phyloP scores from a whole-genome alignment of 2,329 filamentous ascomycete species.

The Ophiostoma ulmi region DNA sequence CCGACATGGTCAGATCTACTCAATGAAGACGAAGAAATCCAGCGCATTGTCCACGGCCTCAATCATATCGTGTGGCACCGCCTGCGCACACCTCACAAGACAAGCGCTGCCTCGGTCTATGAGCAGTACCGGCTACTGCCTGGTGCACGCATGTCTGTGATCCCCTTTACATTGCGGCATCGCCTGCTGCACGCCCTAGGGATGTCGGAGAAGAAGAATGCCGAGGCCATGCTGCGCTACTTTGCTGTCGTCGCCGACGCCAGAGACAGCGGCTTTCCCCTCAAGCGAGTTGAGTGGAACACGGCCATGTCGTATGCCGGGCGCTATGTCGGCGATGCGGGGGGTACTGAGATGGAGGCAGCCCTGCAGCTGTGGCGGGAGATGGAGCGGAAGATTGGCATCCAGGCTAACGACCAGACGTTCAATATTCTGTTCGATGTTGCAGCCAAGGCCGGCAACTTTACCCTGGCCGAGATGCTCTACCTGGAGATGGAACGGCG shows the following conservation, averaged over 20 bases:
- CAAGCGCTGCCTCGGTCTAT: conserved; percentile 44
- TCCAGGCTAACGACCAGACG: conserved; percentile 68
- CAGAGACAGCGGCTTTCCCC: conserved; percentile 63
- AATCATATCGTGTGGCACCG: conserved; percentile 39
- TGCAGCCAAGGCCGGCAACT: conserved; percentile 80
- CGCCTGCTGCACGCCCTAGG: conserved; percentile 64
- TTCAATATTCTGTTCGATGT: conserved; percentile 92
- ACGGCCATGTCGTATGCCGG: conserved; percentile 74
- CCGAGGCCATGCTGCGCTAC: conserved; percentile 70
- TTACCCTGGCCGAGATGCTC: conserved; percentile 75
- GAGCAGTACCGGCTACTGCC: conserved; percentile 47
- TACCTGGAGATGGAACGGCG: conserved; percentile 73
- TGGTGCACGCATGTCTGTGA: conserved; percentile 47
- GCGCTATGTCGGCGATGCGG: conserved; percentile 58
- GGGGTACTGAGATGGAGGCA: conserved; percentile 57
- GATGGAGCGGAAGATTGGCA: conserved; percentile 71
- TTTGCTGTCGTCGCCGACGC: conserved; percentile 80
- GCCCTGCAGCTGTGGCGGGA: conserved; percentile 77
- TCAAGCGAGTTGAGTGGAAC: conserved; percentile 72
- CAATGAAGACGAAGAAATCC: conserved; percentile 35
- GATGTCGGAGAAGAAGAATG: conserved; percentile 51
- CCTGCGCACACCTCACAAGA: conserved; percentile 40
- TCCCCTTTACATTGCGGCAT: conserved; percentile 51
- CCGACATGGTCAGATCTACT: conserved; percentile 42
- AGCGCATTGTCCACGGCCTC: conserved; percentile 38